These are phyloP conservation scores for Pirum gemmata DNA, from an alignment of 78 protist genomes.

Conservation along the genomic window DNA sequence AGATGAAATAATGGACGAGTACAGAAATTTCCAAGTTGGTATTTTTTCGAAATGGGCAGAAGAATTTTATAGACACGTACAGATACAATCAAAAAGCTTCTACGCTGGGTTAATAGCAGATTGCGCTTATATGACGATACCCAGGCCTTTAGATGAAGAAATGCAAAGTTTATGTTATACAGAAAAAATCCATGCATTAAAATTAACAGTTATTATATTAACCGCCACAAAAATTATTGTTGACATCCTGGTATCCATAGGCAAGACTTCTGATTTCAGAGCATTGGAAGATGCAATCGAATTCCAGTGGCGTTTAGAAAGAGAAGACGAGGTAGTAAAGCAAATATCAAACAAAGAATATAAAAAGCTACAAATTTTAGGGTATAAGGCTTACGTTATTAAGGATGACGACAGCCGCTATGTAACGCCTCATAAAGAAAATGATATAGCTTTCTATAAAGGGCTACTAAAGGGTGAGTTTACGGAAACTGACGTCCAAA, in stretches of 20 bases:
- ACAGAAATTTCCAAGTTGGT: not conserved
- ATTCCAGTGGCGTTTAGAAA: not conserved
- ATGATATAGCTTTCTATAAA: too few species aligned
- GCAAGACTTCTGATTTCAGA: not conserved
- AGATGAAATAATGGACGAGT: not conserved
- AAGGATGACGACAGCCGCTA: too few species aligned
- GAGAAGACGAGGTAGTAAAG: not conserved
- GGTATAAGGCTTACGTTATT: not conserved
- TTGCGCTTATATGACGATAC: not conserved
- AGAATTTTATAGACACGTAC: not conserved
- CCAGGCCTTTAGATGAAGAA: not conserved
- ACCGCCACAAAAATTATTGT: not conserved
- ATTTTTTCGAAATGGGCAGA: not conserved
- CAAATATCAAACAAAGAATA: not conserved
- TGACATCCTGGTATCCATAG: not conserved
- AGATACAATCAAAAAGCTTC: not conserved
- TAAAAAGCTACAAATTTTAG: not conserved
- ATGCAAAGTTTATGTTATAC: not conserved
- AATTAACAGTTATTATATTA: not conserved
- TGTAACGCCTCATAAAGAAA: too few species aligned
- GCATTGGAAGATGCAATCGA: not conserved
- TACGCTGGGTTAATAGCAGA: not conserved
- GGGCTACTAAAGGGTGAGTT: too few species aligned
- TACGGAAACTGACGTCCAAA: not conserved
- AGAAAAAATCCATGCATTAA: not conserved